A percentile compares a stretch with the other conserved stretches of the same genome.
Evolutionary conservation across 164 flowering plant genomes (phyloP).

Genomic region (Aristolochia contorta): DNA sequence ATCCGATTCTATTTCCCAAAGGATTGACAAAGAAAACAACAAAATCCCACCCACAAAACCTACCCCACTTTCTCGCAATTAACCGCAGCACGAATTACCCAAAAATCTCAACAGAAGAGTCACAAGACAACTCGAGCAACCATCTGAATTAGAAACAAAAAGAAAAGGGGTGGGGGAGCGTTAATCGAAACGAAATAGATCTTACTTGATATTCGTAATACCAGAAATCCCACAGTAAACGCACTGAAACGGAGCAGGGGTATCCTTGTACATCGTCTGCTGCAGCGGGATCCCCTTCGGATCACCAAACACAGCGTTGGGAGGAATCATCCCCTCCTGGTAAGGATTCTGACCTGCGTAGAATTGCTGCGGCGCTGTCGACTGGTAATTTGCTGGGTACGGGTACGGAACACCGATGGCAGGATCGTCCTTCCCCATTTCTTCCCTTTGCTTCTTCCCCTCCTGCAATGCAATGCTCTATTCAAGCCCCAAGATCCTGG

Average conservation of each 20-base stretch:
- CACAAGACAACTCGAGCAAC: background rate
- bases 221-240: slow-evolving; percentile 54
- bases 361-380: slow-evolving; percentile 13
- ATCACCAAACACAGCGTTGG: slow-evolving; percentile 61
- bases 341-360: slow-evolving; percentile 44
- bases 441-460: no score
- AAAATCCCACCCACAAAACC: no score
- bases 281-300: slow-evolving; percentile 76
- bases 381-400: slow-evolving; percentile 8
- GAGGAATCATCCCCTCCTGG: slow-evolving; percentile 55
- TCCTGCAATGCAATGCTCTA: no score
- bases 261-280: slow-evolving; percentile 78
- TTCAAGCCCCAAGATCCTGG: no score
- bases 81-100: no score
- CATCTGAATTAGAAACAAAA: background rate
- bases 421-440: slow-evolving; percentile 28
- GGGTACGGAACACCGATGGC: slow-evolving; percentile 58
- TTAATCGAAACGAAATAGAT: background rate
- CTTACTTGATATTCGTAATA: slow-evolving; percentile 53
- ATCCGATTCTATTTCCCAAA: no score
- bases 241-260: slow-evolving; percentile 86
- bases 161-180: background rate
- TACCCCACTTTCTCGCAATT: no score
- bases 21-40: no score
- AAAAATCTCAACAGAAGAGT: no score